These are phyloP conservation scores for Urtica urens DNA, from an alignment of 306 rosid species.

Conservation along the genomic window DNA sequence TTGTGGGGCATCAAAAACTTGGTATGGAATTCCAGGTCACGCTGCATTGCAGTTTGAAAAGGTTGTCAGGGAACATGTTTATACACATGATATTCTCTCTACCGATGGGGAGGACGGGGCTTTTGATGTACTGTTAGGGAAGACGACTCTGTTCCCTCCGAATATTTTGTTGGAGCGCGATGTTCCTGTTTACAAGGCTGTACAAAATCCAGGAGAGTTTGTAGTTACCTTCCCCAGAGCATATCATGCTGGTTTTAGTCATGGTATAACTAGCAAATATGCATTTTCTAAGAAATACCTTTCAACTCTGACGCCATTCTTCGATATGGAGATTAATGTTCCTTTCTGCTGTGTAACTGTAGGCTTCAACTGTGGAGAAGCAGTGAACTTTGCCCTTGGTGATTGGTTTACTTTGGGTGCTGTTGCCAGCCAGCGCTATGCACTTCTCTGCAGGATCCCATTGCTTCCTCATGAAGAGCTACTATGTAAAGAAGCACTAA, in stretches of 20 bases:
- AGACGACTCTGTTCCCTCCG: conserved; percentile 93
- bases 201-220: conserved; percentile 94
- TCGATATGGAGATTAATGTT: conserved; percentile 10
- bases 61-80: conserved; percentile 78
- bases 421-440: conserved; percentile 80
- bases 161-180: conserved; percentile 65
- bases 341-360: conserved; percentile 10
- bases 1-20: conserved; percentile 96
- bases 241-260: conserved; percentile 95
- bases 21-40: conserved; percentile 93
- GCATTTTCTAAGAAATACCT: no score
- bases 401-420: conserved; percentile 96
- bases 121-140: conserved; percentile 81
- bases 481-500: conserved; percentile 89
- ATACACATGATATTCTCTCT: conserved; percentile 65
- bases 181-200: conserved; percentile 89
- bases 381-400: conserved; percentile 90
- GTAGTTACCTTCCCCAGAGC: conserved; percentile 88
- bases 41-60: conserved; percentile 84
- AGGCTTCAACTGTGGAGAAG: conserved; percentile 99
- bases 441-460: conserved; percentile 74
- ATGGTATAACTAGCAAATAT: conserved; percentile 31
- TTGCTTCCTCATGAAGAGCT: conserved; percentile 93
- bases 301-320: conserved; percentile 3
- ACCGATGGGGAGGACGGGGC: conserved; percentile 89